Evolutionary conservation across 78 protist genomes (phyloP).

Genomic region (Dictyostelium firmibasis): DNA sequence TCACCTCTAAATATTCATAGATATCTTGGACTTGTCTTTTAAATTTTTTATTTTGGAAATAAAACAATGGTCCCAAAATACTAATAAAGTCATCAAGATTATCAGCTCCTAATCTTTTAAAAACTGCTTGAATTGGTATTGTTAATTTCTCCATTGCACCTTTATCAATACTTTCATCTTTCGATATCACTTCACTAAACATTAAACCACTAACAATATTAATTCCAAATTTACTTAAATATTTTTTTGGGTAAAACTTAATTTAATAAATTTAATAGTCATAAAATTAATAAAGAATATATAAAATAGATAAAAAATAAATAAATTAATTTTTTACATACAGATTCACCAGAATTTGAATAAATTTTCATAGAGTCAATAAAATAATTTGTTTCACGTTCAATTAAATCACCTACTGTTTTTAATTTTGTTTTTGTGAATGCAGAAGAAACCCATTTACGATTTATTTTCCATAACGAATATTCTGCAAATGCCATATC

Average conservation of each 20-base stretch:
- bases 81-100: background rate
- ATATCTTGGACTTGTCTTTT: constrained; percentile 1
- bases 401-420: background rate
- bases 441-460: constrained; percentile 14
- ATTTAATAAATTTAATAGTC: too few species aligned
- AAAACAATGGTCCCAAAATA: background rate
- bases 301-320: too few species aligned
- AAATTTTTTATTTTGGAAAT: background rate
- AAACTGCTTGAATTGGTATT: background rate
- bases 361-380: background rate
- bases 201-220: constrained; percentile 19
- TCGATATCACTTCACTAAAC: constrained; percentile 16
- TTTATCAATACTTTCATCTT: constrained; percentile 22
- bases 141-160: background rate
- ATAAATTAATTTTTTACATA: background rate
- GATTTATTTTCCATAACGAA: background rate
- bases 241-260: constrained; percentile 21
- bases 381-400: background rate
- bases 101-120: constrained; percentile 7
- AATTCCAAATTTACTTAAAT: constrained; percentile 8
- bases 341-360: background rate
- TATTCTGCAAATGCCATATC: background rate
- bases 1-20: background rate
- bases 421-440: constrained; percentile 46
- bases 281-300: too few species aligned